Base-by-base conservation (phyloP, 1,284 basidiomycete species). In the Crucibulum cyathiforme region DNA sequence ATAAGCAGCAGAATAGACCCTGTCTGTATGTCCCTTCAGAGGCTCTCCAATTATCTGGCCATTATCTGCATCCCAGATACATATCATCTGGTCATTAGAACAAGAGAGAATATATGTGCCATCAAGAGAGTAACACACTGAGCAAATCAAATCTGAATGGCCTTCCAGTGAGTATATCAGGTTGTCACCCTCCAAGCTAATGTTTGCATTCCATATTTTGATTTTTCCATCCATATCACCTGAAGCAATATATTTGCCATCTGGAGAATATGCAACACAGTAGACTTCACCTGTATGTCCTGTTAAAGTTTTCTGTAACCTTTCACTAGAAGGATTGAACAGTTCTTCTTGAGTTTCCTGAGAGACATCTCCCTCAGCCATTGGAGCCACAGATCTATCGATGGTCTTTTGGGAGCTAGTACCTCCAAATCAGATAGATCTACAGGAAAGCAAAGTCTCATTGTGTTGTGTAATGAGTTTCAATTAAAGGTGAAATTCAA, bases 81-180 rank as follows among this genome's bases (percentile, higher is more conserved):
- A 54, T 7, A 63, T 34, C 3, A 54, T 58, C 31, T 46, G 39
- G 36, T 60, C 58, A 39, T 4, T 5, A 10, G 68, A 69, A 24
- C 60, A 64, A 12, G 69, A 69, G 38, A 60, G 56, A 41, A 70
- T 45, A 7, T 43, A 36, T 34, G n/a, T 62, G 31, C 64, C 64
- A 53, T 66, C 65, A 7, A 60, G 61, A 60, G 65, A 54, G 24
- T 59, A 66, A 19, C 56, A 56, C 1, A 68, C 48, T 15, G 57
- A 56, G 12, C 2, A 1, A 2, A 36, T 12, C 7, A 6, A 4
- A 31, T 15, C 17, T 31, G 34, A 3, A 36, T 60, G 56, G 1
- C 8, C 56, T 10, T 37, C 24, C 6, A 36, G 62, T 38, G 50
- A 34, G 13, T 34, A n/a, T 34, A 3, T 34, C 46, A 36, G 9